Percentiles rank a stretch among this genome's conserved stretches.
Evolutionary conservation across 139 green algal species (phyloP).

Genomic region (Auxenochlorella protothecoides): DNA sequence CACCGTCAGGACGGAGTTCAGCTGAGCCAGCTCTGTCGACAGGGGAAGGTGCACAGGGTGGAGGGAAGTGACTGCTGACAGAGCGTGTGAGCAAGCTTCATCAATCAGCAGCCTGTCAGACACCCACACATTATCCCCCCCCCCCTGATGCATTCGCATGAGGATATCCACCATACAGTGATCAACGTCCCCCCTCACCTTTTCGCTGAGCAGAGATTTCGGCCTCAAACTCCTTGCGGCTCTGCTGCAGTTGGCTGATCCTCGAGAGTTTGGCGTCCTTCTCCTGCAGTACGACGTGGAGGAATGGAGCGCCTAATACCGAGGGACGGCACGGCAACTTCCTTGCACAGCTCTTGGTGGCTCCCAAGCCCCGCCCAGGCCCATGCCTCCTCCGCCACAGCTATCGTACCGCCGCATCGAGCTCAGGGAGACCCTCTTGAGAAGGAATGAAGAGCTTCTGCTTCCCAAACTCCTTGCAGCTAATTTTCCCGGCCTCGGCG

Average conservation of each 20-base stretch:
- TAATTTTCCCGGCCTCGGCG: slow-evolving; percentile 34
- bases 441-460: slow-evolving; percentile 60
- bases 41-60: no score
- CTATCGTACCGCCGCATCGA: slow-evolving; percentile 42
- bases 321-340: no score
- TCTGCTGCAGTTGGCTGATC: slow-evolving; percentile 15
- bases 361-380: no score
- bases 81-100: no score
- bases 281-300: slow-evolving; percentile 24
- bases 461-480: slow-evolving; percentile 45
- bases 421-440: slow-evolving; percentile 36
- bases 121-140: no score
- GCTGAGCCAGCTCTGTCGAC: slow-evolving; percentile 29
- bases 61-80: background rate
- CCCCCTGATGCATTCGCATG: no score
- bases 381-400: no score
- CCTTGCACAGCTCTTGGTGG: no score
- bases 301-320: no score
- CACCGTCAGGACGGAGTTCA: slow-evolving; percentile 19
- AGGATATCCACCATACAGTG: no score
- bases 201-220: slow-evolving; percentile 7
- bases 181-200: slow-evolving; percentile 7
- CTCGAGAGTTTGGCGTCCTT: slow-evolving; percentile 20
- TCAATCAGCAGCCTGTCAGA: no score
- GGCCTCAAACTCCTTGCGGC: slow-evolving; percentile 2